Conservation (phyloP, 73 alveolate species). For the Vitrella brassicaformis region DNA sequence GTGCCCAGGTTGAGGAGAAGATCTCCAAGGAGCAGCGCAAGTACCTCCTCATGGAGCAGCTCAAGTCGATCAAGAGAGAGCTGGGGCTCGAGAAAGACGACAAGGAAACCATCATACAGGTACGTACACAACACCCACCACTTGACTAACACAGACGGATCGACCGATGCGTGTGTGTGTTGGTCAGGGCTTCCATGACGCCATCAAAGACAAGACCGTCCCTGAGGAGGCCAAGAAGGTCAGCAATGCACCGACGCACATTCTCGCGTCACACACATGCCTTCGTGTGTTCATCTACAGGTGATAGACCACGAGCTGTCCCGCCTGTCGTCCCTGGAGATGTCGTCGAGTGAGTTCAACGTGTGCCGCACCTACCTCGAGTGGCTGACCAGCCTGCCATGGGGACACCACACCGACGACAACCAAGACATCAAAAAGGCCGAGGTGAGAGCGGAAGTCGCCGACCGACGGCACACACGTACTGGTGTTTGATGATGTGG, state of each 20-base stretch:
- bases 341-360: slow-evolving; percentile 26
- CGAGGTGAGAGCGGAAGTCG: slow-evolving; percentile 44
- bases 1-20: slow-evolving; percentile 21
- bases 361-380: slow-evolving; percentile 52
- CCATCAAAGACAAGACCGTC: slow-evolving; percentile 27
- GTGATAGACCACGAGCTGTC: slow-evolving; percentile 27
- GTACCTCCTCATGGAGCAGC: slow-evolving; percentile 32
- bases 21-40: slow-evolving; percentile 26
- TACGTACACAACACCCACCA: not conserved
- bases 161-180: not conserved
- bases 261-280: not conserved
- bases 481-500: not conserved
- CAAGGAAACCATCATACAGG: slow-evolving; percentile 15
- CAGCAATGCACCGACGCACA: not conserved
- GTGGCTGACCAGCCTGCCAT: slow-evolving; percentile 56
- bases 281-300: not conserved
- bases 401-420: slow-evolving; percentile 46
- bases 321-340: slow-evolving; percentile 18
- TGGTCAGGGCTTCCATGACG: slow-evolving; percentile 7
- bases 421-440: slow-evolving; percentile 58
- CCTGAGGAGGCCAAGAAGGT: slow-evolving; percentile 22
- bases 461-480: slow-evolving; percentile 3
- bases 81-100: slow-evolving; percentile 22
- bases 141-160: not conserved
- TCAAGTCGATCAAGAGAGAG: slow-evolving; percentile 25